Evolutionary conservation across 169 alveolate genomes (phyloP).

Genomic region (Perkinsus olseni): DNA sequence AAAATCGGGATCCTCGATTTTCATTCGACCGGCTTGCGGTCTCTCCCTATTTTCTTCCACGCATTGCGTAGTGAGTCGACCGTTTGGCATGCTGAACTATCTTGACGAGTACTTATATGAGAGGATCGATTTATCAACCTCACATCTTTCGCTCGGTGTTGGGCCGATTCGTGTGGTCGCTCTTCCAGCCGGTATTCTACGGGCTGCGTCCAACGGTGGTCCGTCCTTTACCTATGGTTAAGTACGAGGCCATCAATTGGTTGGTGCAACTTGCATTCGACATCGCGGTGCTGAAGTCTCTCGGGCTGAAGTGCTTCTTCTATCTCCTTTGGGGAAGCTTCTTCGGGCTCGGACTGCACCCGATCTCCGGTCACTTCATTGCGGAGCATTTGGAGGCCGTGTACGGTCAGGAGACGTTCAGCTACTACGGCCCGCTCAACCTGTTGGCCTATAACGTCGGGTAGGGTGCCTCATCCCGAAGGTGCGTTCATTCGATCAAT

Average conservation of each 20-base stretch:
- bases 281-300: slow-evolving; percentile 8
- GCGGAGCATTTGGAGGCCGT: slow-evolving; percentile 60
- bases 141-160: slow-evolving; percentile 7
- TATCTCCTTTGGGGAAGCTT: slow-evolving; percentile 39
- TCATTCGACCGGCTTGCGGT: not conserved
- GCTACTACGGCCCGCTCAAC: slow-evolving; percentile 57
- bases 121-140: not conserved
- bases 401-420: slow-evolving; percentile 52
- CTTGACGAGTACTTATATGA: not conserved
- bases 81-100: not conserved
- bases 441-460: slow-evolving; percentile 54
- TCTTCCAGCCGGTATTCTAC: slow-evolving; percentile 39
- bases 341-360: slow-evolving; percentile 52
- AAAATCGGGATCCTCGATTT: not conserved
- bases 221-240: slow-evolving; percentile 27
- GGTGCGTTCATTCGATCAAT: not conserved
- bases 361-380: slow-evolving; percentile 55
- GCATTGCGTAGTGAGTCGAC: not conserved
- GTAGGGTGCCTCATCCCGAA: not conserved
- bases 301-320: slow-evolving; percentile 33
- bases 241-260: slow-evolving; percentile 39
- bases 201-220: slow-evolving; percentile 44
- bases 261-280: slow-evolving; percentile 24
- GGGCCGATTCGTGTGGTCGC: slow-evolving; percentile 32
- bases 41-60: not conserved